phyloP scores from a whole-genome alignment of 2,329 filamentous ascomycete genomes.

The Neonectria neomacrospora region DNA sequence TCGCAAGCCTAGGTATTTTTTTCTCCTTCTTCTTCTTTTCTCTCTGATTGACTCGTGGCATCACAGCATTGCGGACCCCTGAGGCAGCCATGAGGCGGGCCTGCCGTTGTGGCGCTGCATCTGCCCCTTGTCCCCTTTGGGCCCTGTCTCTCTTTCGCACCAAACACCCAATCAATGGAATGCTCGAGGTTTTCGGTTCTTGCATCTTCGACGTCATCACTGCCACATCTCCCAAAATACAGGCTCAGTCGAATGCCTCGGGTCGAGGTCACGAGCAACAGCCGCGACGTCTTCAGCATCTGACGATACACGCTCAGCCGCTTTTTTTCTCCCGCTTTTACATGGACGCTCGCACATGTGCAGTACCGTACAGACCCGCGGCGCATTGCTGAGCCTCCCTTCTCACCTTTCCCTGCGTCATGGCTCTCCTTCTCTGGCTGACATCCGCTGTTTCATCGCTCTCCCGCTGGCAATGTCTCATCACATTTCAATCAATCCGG shows the following conservation, averaged over 20 bases:
- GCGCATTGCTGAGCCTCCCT: constrained; percentile 13
- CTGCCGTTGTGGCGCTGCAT: constrained; percentile 13
- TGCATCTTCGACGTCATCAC: constrained; percentile 17
- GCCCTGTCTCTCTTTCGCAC: neutral
- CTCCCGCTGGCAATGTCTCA: neutral
- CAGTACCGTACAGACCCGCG: neutral
- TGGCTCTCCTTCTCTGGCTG: neutral
- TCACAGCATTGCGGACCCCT: constrained; percentile 16
- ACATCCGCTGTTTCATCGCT: neutral
- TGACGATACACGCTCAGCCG: neutral
- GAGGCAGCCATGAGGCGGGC: constrained; percentile 17
- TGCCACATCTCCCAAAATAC: constrained; percentile 9
- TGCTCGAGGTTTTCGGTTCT: neutral
- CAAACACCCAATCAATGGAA: neutral
- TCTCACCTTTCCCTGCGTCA: constrained; percentile 13
- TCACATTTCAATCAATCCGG: constrained; percentile 2
- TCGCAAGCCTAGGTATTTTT: neutral
- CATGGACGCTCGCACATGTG: neutral
- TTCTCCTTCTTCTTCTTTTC: neutral
- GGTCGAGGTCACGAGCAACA: neutral
- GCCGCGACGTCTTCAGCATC: constrained; percentile 5
- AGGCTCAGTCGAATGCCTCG: neutral
- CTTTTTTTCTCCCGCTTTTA: neutral
- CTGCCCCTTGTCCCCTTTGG: neutral
- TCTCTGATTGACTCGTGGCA: constrained; percentile 12